Percentiles rank a stretch among this genome's conserved stretches.
These are phyloP conservation scores for Boechera stricta DNA, from an alignment of 345 rosid species.

Conservation along the genomic window DNA sequence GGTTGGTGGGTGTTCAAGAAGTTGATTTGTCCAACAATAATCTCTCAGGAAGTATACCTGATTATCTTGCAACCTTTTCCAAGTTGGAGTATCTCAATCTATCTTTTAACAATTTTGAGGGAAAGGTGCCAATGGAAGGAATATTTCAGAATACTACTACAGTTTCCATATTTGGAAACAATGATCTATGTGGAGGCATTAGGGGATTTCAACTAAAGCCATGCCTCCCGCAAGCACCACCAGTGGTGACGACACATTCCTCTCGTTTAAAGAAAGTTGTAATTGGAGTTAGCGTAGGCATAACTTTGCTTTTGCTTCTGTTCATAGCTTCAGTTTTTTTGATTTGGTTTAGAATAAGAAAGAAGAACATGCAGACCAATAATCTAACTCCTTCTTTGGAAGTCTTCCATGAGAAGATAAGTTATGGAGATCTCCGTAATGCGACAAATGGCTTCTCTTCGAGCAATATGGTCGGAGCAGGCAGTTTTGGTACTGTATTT, in stretches of 20 bases:
- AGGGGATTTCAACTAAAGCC: background rate
- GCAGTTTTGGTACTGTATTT: too few species aligned
- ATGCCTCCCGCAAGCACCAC: background rate
- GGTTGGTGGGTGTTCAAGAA: background rate
- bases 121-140: too few species aligned
- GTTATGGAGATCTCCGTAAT: too few species aligned
- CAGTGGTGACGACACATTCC: background rate
- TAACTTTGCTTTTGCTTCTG: background rate
- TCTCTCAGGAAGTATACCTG: slow-evolving; percentile 30
- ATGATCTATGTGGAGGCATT: too few species aligned
- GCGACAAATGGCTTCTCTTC: too few species aligned
- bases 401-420: too few species aligned
- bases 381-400: background rate
- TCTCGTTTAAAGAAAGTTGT: background rate
- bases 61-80: background rate
- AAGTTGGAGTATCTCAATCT: slow-evolving; percentile 14
- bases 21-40: background rate
- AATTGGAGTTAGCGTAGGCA: background rate
- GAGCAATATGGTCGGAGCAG: too few species aligned
- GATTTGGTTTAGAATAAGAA: background rate
- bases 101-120: slow-evolving; percentile 28
- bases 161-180: too few species aligned
- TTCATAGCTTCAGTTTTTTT: background rate
- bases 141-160: too few species aligned
- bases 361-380: background rate